Evolutionary conservation across 495 filamentous ascomycete species (phyloP).

Genomic region (Xanthoparmelia taractica): DNA sequence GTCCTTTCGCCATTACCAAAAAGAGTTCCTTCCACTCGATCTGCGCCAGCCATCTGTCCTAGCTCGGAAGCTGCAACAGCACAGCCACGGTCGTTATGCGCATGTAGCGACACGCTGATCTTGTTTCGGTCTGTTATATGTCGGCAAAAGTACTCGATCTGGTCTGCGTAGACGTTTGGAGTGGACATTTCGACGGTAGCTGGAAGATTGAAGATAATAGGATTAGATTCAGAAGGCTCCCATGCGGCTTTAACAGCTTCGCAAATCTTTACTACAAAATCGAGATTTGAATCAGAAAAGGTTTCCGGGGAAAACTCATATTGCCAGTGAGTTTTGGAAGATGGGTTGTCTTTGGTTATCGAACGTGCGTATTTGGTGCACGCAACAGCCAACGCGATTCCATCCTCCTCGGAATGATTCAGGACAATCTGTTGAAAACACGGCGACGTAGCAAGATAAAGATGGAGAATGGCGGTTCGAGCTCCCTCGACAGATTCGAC

Average conservation of each 20-base stretch:
- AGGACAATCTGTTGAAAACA: constrained; percentile 59
- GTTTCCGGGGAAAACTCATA: constrained; percentile 97
- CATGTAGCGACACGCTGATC: constrained; percentile 76
- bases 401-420: constrained; percentile 73
- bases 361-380: constrained; percentile 81
- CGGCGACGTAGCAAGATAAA: constrained; percentile 91
- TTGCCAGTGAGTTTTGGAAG: constrained; percentile 68
- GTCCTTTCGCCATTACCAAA: constrained; percentile 96
- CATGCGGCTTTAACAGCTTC: constrained; percentile 95
- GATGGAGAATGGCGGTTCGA: constrained; percentile 94
- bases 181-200: constrained; percentile 95
- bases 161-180: constrained; percentile 93
- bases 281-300: constrained; percentile 83
- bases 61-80: constrained; percentile 83
- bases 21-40: constrained; percentile 88
- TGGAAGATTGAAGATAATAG: constrained; percentile 95
- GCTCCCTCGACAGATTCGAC: constrained; percentile 83
- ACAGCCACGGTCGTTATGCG: constrained; percentile 92
- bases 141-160: constrained; percentile 91
- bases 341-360: constrained; percentile 91
- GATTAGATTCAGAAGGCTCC: constrained; percentile 72
- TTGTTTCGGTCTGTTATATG: constrained; percentile 73
- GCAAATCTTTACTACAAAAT: constrained; percentile 77
- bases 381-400: constrained; percentile 71
- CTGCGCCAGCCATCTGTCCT: constrained; percentile 94